phyloP scores from a whole-genome alignment of 2,329 filamentous ascomycete species.

The Clonostachys solani region DNA sequence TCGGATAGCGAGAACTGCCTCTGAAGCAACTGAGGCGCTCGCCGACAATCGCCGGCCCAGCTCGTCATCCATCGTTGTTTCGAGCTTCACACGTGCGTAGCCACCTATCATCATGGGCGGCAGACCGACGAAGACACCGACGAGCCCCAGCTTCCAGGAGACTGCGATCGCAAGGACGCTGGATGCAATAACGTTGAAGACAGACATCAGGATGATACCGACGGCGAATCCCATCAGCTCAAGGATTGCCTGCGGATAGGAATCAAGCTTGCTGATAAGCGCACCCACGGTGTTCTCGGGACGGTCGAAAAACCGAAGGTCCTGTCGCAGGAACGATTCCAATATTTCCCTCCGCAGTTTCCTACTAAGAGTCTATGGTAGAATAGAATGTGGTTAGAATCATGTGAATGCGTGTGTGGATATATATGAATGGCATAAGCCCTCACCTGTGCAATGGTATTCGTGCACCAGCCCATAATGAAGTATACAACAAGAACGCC shows the following conservation, averaged over 20 bases:
- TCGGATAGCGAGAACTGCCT: constrained; percentile 30
- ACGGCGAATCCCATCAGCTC: constrained; percentile 37
- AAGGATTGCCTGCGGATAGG: constrained; percentile 28
- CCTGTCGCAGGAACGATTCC: constrained; percentile 27
- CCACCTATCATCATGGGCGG: constrained; percentile 29
- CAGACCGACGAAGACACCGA: constrained; percentile 37
- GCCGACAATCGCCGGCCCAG: constrained; percentile 25
- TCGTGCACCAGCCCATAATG: constrained; percentile 9
- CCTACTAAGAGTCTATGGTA: constrained; percentile 7
- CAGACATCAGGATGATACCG: constrained; percentile 28
- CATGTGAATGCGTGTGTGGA: not conserved
- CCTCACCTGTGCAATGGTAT: constrained; percentile 10
- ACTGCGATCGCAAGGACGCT: constrained; percentile 35
- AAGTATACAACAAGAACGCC: constrained; percentile 13
- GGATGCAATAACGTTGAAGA: constrained; percentile 28
- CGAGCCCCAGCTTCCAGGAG: constrained; percentile 43
- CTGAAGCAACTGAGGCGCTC: constrained; percentile 37
- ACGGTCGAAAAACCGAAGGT: constrained; percentile 35
- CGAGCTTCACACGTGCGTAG: constrained; percentile 30
- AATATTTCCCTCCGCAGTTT: constrained; percentile 15
- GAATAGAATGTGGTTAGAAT: not conserved
- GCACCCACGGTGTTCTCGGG: constrained; percentile 32
- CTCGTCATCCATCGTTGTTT: constrained; percentile 29
- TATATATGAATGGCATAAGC: not conserved
- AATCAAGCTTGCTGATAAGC: constrained; percentile 25